Evolutionary conservation across 306 rosid genomes (phyloP), one percentile per base, ranked within the genome.

Genomic region (Vigna trinervia): DNA sequence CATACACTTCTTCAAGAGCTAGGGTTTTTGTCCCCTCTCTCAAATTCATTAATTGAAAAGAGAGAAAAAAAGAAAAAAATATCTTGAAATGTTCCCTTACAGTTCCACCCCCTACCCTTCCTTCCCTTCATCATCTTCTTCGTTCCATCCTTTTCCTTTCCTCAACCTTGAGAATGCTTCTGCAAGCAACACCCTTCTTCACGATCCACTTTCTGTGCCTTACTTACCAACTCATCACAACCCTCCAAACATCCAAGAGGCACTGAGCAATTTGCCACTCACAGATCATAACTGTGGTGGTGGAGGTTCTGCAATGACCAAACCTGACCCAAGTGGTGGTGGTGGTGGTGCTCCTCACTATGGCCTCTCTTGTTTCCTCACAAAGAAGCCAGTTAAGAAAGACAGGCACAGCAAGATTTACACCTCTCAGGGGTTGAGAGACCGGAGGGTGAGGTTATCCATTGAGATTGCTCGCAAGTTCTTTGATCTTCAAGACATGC

Each of bases 401-500:
- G 97, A 95, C 17, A 81, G 92, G 26, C 99, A 95, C 85, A 92
- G 97, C 85, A 95, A 95, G 94, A 95, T 95, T 87, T 82, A 79
- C 87, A 95, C 98, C 15, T 87, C 98, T 3, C 98, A 92, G 68
- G 98, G 98, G 5, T 69, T 90, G 78, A 88, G 98, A 38, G 98
- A 95, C 61, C 74, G 98, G 6, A 83, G 98, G 82, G 98, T 95
- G 6, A 89, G 98, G 57, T 69, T 95, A 15, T 95, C 97, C 63
- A 88, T 95, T 41, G 94, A 86, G 47, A 90, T 92, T 2, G 91
- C 98, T 17, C 71, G 98, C 2, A 87, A 92, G 87, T 95, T 95
- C 92, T 95, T 95, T 38, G 97, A 95, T 88, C 97, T 95, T 53
- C 98, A 95, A 75, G 98, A 95, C 85, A 83, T 86, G 93, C 73